Evolutionary conservation across 768 basidiomycete genomes (phyloP).

Genomic region (Pleurotus salmoneostramineus): DNA sequence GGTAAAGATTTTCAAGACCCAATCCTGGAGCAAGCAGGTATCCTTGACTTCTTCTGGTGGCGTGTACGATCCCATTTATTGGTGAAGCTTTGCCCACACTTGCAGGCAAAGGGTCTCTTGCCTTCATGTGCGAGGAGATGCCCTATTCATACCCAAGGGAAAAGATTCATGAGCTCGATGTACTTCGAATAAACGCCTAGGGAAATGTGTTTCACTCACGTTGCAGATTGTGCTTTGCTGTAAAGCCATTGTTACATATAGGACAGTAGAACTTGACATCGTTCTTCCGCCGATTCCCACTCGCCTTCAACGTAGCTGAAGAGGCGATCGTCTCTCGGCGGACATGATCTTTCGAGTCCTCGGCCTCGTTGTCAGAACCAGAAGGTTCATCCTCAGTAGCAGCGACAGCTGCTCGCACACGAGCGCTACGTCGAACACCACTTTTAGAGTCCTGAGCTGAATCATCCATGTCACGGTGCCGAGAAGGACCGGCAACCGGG

Average conservation of each 20-base stretch:
- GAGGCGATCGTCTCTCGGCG: conserved; percentile 4
- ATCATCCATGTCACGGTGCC: background rate
- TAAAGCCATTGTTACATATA: conserved; percentile 1
- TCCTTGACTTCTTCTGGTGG: conserved; percentile 5
- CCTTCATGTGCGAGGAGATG: conserved; percentile 2
- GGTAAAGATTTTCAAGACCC: background rate
- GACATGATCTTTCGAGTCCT: background rate
- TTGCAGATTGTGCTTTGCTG: conserved; percentile 6
- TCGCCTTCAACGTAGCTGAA: conserved; percentile 2
- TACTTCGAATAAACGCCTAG: no score
- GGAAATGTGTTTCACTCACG: background rate
- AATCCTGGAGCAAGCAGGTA: background rate
- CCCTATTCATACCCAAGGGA: background rate
- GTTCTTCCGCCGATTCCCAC: conserved; percentile 3
- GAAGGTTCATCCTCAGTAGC: conserved; percentile 1
- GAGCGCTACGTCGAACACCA: background rate
- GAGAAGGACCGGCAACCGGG: background rate
- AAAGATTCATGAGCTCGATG: no score
- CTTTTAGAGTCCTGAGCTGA: background rate
- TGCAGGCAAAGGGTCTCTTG: conserved; percentile 1
- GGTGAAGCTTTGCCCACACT: conserved; percentile 2
- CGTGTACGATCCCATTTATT: conserved; percentile 7
- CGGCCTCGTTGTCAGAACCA: background rate
- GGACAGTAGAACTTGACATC: conserved; percentile 2
- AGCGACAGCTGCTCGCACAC: background rate